Conservation (phyloP, 306 rosid genomes). For the Inga oerstediana region DNA sequence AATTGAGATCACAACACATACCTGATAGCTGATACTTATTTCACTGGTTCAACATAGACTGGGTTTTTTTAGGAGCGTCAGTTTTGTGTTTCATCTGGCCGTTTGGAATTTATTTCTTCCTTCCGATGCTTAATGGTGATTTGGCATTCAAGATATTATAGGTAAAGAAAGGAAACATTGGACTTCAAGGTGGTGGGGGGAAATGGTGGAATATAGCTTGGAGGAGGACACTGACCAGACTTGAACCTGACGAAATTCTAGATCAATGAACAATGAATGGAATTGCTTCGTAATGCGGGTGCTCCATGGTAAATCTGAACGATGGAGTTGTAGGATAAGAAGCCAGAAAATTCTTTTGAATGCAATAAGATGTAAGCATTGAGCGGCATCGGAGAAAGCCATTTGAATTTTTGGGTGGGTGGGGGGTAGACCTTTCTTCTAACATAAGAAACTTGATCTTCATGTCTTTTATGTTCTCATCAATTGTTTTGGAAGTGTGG, state of each 20-base stretch:
- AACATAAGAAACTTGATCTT: background rate
- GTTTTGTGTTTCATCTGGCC: conserved; percentile 20
- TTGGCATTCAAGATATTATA: background rate
- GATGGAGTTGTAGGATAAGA: background rate
- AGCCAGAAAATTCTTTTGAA: background rate
- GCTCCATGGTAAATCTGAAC: background rate
- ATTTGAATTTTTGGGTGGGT: background rate
- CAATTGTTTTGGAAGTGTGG: background rate
- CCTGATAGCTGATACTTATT: background rate
- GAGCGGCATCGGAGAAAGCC: background rate
- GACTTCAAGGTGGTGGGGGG: background rate
- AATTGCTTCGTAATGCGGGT: background rate
- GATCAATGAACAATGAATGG: background rate
- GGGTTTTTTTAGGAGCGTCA: background rate
- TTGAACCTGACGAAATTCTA: background rate
- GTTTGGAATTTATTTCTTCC: conserved; percentile 13
- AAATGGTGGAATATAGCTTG: background rate
- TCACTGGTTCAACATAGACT: background rate
- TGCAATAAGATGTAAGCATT: background rate
- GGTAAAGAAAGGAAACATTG: background rate
- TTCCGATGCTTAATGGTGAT: background rate
- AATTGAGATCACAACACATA: background rate
- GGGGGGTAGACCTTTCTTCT: background rate
- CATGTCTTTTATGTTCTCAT: background rate
- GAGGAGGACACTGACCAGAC: background rate